These are phyloP conservation scores for Geosmithia putterillii DNA, from an alignment of 2,329 filamentous ascomycete species.

Conservation along the genomic window DNA sequence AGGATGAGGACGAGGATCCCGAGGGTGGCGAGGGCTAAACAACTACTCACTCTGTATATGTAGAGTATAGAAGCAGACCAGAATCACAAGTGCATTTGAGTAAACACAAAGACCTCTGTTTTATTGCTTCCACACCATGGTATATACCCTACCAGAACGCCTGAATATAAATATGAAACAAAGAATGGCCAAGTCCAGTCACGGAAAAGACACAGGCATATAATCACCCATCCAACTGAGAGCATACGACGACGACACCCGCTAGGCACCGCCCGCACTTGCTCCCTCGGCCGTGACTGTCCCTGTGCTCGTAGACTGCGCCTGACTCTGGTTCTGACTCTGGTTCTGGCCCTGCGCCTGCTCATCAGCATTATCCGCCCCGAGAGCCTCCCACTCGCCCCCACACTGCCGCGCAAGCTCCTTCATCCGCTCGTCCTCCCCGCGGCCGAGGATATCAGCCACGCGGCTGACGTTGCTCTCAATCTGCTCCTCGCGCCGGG, in stretches of 20 bases:
- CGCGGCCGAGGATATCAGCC: conserved; percentile 17
- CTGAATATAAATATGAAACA: neutral
- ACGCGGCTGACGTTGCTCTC: conserved; percentile 22
- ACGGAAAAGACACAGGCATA: no score
- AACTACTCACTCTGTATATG: no score
- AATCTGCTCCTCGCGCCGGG: conserved; percentile 19
- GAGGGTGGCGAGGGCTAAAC: conserved; percentile 31
- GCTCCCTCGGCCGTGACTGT: neutral
- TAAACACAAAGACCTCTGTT: neutral
- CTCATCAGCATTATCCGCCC: neutral
- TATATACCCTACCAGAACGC: neutral
- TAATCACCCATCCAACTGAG: no score
- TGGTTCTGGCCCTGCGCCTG: neutral
- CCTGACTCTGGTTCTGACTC: neutral
- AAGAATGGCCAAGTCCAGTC: no score
- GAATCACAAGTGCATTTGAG: neutral
- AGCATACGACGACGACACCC: no score
- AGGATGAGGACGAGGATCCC: conserved; percentile 31
- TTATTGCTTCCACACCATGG: neutral
- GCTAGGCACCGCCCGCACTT: neutral
- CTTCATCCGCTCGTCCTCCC: conserved; percentile 20
- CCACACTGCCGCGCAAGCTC: conserved; percentile 20
- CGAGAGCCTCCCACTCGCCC: conserved; percentile 18
- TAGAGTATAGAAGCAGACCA: neutral
- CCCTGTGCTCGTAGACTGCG: neutral